Percentiles rank a stretch among this genome's conserved stretches.
Evolutionary conservation across 2,329 filamentous ascomycete genomes (phyloP).

Genomic region (Xylaria sp.): DNA sequence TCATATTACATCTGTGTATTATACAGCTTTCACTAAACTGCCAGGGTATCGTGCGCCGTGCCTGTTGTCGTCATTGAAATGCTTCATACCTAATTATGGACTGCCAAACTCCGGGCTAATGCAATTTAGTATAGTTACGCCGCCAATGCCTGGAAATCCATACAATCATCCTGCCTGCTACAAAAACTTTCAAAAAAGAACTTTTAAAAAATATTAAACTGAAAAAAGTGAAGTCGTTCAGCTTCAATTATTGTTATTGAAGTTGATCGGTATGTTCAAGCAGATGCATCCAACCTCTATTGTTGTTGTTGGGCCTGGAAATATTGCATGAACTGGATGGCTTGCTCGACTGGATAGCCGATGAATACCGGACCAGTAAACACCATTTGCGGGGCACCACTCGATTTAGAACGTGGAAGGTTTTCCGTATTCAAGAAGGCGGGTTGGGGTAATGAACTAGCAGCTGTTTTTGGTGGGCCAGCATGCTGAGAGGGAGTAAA

Average conservation of each 20-base stretch:
- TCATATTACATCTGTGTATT: slow-evolving; percentile 13
- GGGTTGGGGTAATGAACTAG: slow-evolving; percentile 54
- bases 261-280: background rate
- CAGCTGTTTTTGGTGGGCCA: slow-evolving; percentile 42
- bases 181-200: background rate
- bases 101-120: slow-evolving; percentile 33
- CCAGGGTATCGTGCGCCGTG: slow-evolving; percentile 17
- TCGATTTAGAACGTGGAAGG: slow-evolving; percentile 48
- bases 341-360: slow-evolving; percentile 86
- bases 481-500: slow-evolving; percentile 40
- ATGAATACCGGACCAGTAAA: slow-evolving; percentile 96
- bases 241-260: background rate
- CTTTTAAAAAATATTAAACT: background rate
- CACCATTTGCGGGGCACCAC: slow-evolving; percentile 72
- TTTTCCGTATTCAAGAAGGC: slow-evolving; percentile 61
- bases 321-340: slow-evolving; percentile 77
- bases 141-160: slow-evolving; percentile 18
- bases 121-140: slow-evolving; percentile 23
- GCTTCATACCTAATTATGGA: slow-evolving; percentile 4
- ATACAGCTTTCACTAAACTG: background rate
- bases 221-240: background rate
- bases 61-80: slow-evolving; percentile 6
- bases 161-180: slow-evolving; percentile 19
- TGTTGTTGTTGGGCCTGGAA: slow-evolving; percentile 53
- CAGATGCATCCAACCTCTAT: slow-evolving; percentile 7